Evolutionary conservation across 23 red algal species (phyloP).

Genomic region (Gracilaria caudata): DNA sequence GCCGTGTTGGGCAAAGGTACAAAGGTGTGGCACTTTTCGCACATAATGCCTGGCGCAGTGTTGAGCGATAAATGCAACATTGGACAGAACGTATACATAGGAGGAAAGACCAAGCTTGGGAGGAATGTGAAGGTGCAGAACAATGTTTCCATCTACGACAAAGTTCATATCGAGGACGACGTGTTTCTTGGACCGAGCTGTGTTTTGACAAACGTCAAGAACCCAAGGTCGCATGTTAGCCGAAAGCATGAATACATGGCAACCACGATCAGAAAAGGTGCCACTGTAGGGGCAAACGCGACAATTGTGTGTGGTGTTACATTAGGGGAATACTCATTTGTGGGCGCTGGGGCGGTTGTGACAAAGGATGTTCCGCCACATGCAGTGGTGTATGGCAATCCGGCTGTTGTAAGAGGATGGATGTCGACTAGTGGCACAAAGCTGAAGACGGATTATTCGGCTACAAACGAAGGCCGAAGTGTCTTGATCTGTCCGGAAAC

Average conservation of each 20-base stretch:
- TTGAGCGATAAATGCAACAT: constrained; percentile 44
- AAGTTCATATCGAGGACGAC: constrained; percentile 62
- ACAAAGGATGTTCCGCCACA: constrained; percentile 70
- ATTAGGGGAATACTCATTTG: constrained; percentile 36
- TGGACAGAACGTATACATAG: constrained; percentile 84
- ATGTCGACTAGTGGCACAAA: constrained; percentile 32
- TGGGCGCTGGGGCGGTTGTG: constrained; percentile 81
- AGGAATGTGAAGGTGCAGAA: constrained; percentile 73
- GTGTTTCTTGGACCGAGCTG: constrained; percentile 80
- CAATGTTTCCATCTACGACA: constrained; percentile 77
- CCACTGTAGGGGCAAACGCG: constrained; percentile 64
- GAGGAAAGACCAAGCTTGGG: constrained; percentile 40
- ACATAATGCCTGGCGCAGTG: constrained; percentile 64
- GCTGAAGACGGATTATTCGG: not conserved
- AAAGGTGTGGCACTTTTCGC: constrained; percentile 82
- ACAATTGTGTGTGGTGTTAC: constrained; percentile 79
- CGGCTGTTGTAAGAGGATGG: constrained; percentile 39
- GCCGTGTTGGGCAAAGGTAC: constrained; percentile 49
- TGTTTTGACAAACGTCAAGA: constrained; percentile 77
- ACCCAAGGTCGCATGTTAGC: constrained; percentile 47
- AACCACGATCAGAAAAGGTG: constrained; percentile 45
- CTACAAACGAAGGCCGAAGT: not conserved
- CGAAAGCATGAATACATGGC: constrained; percentile 27
- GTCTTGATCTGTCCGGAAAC: constrained; percentile 5
- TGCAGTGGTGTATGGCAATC: constrained; percentile 75